Conservation (phyloP, 2,329 filamentous ascomycete genomes). For the Apiospora pterosperma region DNA sequence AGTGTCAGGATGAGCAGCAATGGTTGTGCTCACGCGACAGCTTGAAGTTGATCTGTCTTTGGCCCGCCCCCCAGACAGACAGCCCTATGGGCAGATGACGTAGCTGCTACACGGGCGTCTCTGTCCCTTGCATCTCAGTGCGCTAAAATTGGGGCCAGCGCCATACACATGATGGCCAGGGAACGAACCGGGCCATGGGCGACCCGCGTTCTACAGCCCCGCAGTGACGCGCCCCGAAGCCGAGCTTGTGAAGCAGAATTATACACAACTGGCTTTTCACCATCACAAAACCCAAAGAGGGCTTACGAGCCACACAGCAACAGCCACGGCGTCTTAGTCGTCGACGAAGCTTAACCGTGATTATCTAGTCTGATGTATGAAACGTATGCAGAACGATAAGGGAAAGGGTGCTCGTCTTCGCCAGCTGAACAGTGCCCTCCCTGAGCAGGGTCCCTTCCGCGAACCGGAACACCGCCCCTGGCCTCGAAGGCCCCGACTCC, state of each 20-base stretch:
- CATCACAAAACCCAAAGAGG: neutral
- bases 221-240: constrained; percentile 30
- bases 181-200: no score
- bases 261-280: neutral
- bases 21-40: neutral
- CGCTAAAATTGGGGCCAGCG: neutral
- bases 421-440: constrained; percentile 16
- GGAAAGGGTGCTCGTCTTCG: constrained; percentile 19
- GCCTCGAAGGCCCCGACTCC: constrained; percentile 14
- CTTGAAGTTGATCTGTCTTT: neutral
- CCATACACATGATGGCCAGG: no score
- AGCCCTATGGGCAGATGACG: neutral
- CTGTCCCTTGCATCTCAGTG: neutral
- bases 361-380: neutral
- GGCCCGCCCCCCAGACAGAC: neutral
- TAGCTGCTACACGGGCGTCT: neutral
- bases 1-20: neutral
- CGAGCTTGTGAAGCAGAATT: constrained; percentile 27
- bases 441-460: constrained; percentile 13
- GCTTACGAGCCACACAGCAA: neutral
- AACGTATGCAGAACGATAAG: neutral
- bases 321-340: neutral
- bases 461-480: constrained; percentile 11
- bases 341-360: neutral
- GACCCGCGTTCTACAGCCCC: constrained; percentile 44